A percentile compares a stretch with the other conserved stretches of the same genome.
Evolutionary conservation across 2,329 filamentous ascomycete genomes (phyloP).

Genomic region (Macrophomina tecta): DNA sequence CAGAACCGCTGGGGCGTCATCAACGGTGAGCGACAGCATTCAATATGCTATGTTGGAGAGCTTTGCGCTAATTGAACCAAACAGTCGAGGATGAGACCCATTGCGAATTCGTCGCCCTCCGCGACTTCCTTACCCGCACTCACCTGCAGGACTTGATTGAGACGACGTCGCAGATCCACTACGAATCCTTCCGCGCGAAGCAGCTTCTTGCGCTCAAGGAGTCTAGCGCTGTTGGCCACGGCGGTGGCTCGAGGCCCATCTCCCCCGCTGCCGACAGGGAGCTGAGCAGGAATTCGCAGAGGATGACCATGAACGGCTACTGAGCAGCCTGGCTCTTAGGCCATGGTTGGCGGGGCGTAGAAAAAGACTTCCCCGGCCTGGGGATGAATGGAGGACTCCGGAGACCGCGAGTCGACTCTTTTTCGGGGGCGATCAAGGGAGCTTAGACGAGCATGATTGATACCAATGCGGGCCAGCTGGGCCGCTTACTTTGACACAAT

Average conservation of each 20-base stretch:
- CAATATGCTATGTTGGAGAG: background rate
- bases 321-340: slow-evolving; percentile 52
- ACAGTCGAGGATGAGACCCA: slow-evolving; percentile 95
- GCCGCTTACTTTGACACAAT: slow-evolving; percentile 26
- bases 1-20: slow-evolving; percentile 99
- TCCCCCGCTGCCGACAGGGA: slow-evolving; percentile 93
- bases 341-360: background rate
- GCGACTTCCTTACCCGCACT: slow-evolving; percentile 97
- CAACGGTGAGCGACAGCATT: slow-evolving; percentile 60
- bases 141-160: slow-evolving; percentile 99
- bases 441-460: slow-evolving; percentile 28
- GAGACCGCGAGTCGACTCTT: slow-evolving; percentile 17
- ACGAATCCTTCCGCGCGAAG: slow-evolving; percentile 99
- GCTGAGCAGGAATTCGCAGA: slow-evolving; percentile 94
- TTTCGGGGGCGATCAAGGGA: slow-evolving; percentile 17
- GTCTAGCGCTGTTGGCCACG: slow-evolving; percentile 79
- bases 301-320: slow-evolving; percentile 99
- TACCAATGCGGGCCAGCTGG: slow-evolving; percentile 28
- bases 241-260: slow-evolving; percentile 80
- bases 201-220: slow-evolving; percentile 97
- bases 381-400: slow-evolving; percentile 1
- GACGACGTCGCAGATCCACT: slow-evolving; percentile 99
- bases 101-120: slow-evolving; percentile 98
- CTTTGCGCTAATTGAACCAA: slow-evolving; percentile 8
- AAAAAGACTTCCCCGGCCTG: background rate